These are phyloP conservation scores for Carex parvula DNA, from an alignment of 176 grass and related monocot species.

Conservation along the genomic window DNA sequence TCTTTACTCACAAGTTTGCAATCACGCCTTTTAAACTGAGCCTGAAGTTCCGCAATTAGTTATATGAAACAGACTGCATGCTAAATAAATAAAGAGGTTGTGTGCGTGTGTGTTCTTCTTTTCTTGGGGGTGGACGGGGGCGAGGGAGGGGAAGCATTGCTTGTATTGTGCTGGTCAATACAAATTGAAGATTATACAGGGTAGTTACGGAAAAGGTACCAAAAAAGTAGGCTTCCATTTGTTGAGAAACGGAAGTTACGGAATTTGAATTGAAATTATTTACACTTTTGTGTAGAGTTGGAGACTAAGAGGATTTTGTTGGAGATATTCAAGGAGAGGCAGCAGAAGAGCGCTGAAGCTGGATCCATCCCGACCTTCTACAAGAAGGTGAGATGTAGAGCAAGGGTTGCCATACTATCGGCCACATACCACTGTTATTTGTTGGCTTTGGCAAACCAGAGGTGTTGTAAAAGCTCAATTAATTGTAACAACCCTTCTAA, in stretches of 20 bases:
- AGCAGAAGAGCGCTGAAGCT: constrained; percentile 84
- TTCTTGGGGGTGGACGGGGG: not conserved
- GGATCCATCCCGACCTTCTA: constrained; percentile 98
- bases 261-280: not conserved
- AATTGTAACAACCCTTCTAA: not conserved
- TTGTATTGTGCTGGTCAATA: not conserved
- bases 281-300: constrained; percentile 41
- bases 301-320: constrained; percentile 99
- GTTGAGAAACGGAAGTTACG: not conserved
- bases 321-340: constrained; percentile 96
- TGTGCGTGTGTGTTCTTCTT: not conserved
- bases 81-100: not conserved
- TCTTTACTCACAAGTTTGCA: not conserved
- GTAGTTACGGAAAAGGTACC: not conserved
- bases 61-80: not conserved
- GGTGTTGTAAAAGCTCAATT: not conserved
- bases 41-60: not conserved
- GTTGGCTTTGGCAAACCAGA: not conserved
- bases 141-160: not conserved
- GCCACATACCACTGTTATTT: not conserved
- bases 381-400: constrained; percentile 61
- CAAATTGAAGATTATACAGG: not conserved
- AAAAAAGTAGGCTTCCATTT: not conserved
- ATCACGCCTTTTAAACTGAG: not conserved
- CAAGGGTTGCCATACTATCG: not conserved